Percentiles rank a stretch among this genome's conserved stretches.
These are phyloP conservation scores for Gracilaria domingensis DNA, from an alignment of 23 red algal species.

Conservation along the genomic window DNA sequence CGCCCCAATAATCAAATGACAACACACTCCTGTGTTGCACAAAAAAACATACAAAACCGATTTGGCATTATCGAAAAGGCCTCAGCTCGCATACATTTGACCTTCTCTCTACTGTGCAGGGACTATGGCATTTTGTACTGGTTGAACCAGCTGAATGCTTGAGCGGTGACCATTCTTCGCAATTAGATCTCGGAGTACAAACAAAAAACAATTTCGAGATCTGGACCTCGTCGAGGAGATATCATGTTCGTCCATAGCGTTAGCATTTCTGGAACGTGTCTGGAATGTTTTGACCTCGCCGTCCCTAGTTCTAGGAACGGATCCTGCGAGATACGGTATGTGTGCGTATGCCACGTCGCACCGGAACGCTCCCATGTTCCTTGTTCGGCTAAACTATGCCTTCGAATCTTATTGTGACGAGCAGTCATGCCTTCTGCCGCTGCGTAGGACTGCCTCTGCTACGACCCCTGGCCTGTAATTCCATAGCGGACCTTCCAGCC, in stretches of 20 bases:
- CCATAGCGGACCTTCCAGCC: conserved; percentile 30
- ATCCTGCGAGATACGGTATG: neutral
- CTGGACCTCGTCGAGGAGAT: conserved; percentile 20
- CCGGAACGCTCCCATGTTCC: conserved; percentile 21
- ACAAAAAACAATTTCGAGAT: conserved; percentile 48
- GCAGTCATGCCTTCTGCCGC: conserved; percentile 53
- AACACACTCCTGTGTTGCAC: neutral
- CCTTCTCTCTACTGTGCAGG: conserved; percentile 35
- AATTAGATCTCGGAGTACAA: conserved; percentile 43
- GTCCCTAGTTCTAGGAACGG: conserved; percentile 2
- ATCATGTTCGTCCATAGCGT: conserved; percentile 29
- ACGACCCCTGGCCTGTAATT: conserved; percentile 19
- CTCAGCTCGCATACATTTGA: conserved; percentile 9
- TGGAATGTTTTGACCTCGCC: conserved; percentile 19
- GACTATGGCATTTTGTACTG: conserved; percentile 32
- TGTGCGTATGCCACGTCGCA: conserved; percentile 14
- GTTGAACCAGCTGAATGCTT: neutral
- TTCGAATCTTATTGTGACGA: conserved; percentile 58
- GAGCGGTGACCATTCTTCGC: neutral
- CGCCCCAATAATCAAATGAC: neutral
- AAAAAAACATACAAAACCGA: neutral
- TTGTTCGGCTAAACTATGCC: conserved; percentile 47
- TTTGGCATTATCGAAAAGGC: conserved; percentile 18
- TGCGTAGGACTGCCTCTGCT: conserved; percentile 22
- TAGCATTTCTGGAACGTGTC: conserved; percentile 25